Conservation (phyloP, 345 rosid species). For the Acer saccharum region DNA sequence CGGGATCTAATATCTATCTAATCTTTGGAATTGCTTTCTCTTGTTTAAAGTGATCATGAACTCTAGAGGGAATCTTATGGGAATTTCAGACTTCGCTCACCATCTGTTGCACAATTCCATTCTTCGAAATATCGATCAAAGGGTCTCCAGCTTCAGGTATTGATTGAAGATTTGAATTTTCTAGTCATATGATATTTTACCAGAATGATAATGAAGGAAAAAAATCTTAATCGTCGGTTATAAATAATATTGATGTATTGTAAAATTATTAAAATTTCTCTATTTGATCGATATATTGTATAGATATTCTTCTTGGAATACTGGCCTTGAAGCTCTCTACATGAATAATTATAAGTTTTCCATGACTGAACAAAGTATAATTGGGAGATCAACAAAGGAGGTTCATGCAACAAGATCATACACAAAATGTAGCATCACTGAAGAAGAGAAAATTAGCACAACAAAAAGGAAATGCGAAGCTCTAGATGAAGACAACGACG, state of each 20-base stretch:
- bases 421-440: conserved; percentile 7
- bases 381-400: conserved; percentile 9
- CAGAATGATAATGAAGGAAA: too few relatives aligned
- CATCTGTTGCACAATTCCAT: conserved; percentile 33
- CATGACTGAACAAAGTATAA: conserved; percentile 6
- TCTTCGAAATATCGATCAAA: conserved; percentile 26
- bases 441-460: conserved; percentile 3
- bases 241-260: too few relatives aligned
- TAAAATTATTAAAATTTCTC: not conserved
- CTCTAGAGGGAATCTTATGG: conserved; percentile 20
- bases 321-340: conserved; percentile 16
- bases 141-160: conserved; percentile 36
- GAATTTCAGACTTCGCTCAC: conserved; percentile 23
- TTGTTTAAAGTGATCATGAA: conserved; percentile 29
- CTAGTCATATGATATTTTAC: too few relatives aligned
- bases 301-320: conserved; percentile 13
- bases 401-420: not conserved
- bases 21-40: not conserved
- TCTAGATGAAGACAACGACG: not conserved
- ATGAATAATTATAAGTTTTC: not conserved
- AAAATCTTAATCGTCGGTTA: too few relatives aligned
- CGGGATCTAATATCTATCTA: not conserved
- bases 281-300: not conserved
- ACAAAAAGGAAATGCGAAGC: conserved; percentile 25
- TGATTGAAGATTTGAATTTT: not conserved